Evolutionary conservation across 1,284 basidiomycete genomes (phyloP), one percentile per base, ranked within the genome.

Genomic region (Paramarasmius palmivorus): DNA sequence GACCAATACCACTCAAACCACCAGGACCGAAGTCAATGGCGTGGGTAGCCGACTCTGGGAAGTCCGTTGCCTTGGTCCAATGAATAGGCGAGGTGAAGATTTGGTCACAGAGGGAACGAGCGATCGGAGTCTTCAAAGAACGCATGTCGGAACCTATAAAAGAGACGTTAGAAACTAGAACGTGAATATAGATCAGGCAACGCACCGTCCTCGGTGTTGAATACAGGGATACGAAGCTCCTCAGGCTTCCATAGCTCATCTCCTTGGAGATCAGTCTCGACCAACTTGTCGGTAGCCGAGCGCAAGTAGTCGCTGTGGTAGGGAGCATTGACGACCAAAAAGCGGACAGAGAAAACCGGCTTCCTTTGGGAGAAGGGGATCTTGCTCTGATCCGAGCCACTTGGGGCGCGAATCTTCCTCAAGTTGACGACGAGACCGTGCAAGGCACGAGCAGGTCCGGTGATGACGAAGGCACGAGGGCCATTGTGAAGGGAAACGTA

Each of bases 21-120:
- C 96, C 96, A 1, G 96, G 93, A 55, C 96, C 97, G 67, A 99
- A 98, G 73, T 98, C 97, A 62, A 99, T 75, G 5, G 93, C 90
- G 70, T 99, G 96, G 3, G 96, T 98, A 0, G 95, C 93, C 8
- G 87, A 82, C 53, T 88, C 79, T 1, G 93, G 91, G 83, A 95
- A 97, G 63, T 87, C 78, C 34, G 92, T 95, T 3, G 95, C 95
- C 67, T 88, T 86, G 47, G 81, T 76, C 97, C 97, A 99, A 74
- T 96, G 88, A 63, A 99, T 95, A 19, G 91, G 92, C 49, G 82
- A 82, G 4, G 88, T 92, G 71, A 97, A 96, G 66, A 99, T 95
- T 70, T 97, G 95, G 61, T 94, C 91, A 70, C 88, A 93, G 25
- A 98, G 80, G 1, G 90, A 90, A 29, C 83, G 82, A 36, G 92